Conservation (phyloP, 2,329 filamentous ascomycete species). For the Ophiognomonia clavigignenti-juglandacearum region DNA sequence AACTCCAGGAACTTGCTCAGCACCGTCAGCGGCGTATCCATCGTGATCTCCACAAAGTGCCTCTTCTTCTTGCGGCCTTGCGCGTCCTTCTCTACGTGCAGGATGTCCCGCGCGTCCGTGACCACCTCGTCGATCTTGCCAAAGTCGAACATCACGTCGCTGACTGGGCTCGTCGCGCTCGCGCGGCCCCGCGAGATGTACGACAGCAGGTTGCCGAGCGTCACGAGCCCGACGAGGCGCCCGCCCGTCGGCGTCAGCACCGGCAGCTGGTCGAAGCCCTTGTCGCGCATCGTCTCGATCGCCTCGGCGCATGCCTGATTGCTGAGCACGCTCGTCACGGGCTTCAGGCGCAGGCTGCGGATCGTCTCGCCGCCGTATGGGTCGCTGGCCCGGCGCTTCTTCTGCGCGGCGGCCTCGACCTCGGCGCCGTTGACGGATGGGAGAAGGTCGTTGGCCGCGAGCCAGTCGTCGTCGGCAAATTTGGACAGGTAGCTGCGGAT, state of each 20-base stretch:
- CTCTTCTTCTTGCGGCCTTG: constrained; percentile 51
- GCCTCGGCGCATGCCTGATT: constrained; percentile 74
- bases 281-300: constrained; percentile 97
- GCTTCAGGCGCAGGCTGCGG: constrained; percentile 79
- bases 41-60: constrained; percentile 89
- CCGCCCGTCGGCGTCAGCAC: constrained; percentile 67
- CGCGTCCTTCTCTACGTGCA: constrained; percentile 29
- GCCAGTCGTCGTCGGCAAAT: constrained; percentile 98
- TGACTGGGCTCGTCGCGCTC: constrained; percentile 66
- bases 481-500: constrained; percentile 97
- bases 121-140: constrained; percentile 80
- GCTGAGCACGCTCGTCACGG: constrained; percentile 77
- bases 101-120: constrained; percentile 73
- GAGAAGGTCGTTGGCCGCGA: constrained; percentile 90
- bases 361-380: constrained; percentile 77
- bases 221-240: constrained; percentile 85
- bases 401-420: constrained; percentile 36
- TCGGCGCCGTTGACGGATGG: constrained; percentile 47
- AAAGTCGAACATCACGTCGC: constrained; percentile 97
- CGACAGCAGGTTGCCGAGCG: constrained; percentile 87
- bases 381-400: constrained; percentile 46
- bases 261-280: constrained; percentile 95
- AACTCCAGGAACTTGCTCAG: constrained; percentile 95
- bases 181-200: constrained; percentile 84
- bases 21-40: constrained; percentile 77